Evolutionary conservation across 1,284 basidiomycete genomes (phyloP).

Genomic region (Jaminaea rosea): DNA sequence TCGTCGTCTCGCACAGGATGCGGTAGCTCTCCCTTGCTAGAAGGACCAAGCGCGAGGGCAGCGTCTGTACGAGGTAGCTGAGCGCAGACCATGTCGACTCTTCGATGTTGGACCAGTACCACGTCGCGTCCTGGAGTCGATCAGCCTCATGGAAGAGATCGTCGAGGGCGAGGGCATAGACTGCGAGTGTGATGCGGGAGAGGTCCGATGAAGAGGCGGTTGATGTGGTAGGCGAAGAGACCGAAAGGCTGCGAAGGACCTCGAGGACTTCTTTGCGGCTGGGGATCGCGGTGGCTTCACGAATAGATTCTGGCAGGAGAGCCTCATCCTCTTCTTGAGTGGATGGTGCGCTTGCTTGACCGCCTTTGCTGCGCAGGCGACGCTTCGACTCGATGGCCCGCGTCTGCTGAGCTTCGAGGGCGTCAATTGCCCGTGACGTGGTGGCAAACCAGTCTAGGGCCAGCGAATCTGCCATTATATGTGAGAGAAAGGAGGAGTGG

Average conservation of each 20-base stretch:
- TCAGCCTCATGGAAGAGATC: constrained; percentile 23
- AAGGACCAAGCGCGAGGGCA: not conserved
- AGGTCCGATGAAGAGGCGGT: constrained; percentile 6
- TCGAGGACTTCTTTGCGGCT: not conserved
- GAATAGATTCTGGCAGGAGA: not conserved
- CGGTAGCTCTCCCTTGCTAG: not conserved
- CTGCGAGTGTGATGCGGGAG: constrained; percentile 19
- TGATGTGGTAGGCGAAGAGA: not conserved
- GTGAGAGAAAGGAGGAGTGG: too few relatives aligned
- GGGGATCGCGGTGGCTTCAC: not conserved
- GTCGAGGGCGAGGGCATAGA: constrained; percentile 24
- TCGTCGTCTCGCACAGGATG: not conserved
- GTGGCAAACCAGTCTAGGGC: constrained; percentile 1
- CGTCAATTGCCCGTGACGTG: not conserved
- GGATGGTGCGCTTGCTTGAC: not conserved
- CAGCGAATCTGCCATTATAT: not conserved
- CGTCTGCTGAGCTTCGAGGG: not conserved
- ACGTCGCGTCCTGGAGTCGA: constrained; percentile 21
- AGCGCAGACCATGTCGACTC: constrained; percentile 15
- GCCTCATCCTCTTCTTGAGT: not conserved
- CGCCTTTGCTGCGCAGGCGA: not conserved
- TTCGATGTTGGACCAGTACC: constrained; percentile 32
- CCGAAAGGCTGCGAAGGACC: not conserved
- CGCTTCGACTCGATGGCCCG: not conserved
- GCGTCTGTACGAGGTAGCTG: constrained; percentile 19